A percentile compares a stretch with the other conserved stretches of the same genome.
Conservation (phyloP, 2,329 filamentous ascomycete species). For the Clonostachys rosea region DNA sequence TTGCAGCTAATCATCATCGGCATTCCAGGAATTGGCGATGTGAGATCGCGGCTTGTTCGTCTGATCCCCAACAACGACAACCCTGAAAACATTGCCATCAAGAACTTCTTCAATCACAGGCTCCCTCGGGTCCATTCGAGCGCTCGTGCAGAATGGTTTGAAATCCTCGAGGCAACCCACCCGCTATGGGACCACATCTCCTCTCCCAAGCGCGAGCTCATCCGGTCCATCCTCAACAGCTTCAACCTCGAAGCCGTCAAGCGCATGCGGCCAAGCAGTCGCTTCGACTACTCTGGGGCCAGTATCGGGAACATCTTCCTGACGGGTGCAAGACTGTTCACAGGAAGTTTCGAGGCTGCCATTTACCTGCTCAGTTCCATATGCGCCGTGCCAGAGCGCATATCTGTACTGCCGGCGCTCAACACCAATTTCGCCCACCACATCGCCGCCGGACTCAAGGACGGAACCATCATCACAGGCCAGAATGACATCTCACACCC, state of each 20-base stretch:
- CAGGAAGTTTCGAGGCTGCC: constrained; percentile 85
- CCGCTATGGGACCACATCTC: constrained; percentile 68
- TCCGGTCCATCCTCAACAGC: constrained; percentile 72
- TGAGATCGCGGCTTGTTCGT: constrained; percentile 67
- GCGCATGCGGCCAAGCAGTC: constrained; percentile 64
- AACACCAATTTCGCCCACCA: constrained; percentile 96
- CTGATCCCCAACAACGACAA: constrained; percentile 67
- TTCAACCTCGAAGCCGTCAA: constrained; percentile 77
- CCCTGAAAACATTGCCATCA: constrained; percentile 69
- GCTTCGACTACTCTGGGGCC: constrained; percentile 73
- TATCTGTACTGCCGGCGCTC: constrained; percentile 81
- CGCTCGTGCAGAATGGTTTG: constrained; percentile 78
- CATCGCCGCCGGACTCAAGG: constrained; percentile 75
- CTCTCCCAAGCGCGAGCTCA: constrained; percentile 69
- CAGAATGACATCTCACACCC: constrained; percentile 93
- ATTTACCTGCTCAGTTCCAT: constrained; percentile 88
- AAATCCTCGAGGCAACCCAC: constrained; percentile 81
- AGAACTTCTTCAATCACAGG: constrained; percentile 81
- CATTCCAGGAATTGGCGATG: constrained; percentile 50
- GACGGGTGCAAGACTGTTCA: constrained; percentile 83
- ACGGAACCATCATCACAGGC: constrained; percentile 77
- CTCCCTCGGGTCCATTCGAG: constrained; percentile 53
- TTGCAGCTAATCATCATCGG: constrained; percentile 1
- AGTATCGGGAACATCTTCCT: constrained; percentile 78
- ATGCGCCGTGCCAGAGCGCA: constrained; percentile 72